Percentiles rank a stretch among this genome's conserved stretches.
These are phyloP conservation scores for Boletus subcaerulescens DNA, from an alignment of 768 basidiomycete genomes.

Conservation along the genomic window DNA sequence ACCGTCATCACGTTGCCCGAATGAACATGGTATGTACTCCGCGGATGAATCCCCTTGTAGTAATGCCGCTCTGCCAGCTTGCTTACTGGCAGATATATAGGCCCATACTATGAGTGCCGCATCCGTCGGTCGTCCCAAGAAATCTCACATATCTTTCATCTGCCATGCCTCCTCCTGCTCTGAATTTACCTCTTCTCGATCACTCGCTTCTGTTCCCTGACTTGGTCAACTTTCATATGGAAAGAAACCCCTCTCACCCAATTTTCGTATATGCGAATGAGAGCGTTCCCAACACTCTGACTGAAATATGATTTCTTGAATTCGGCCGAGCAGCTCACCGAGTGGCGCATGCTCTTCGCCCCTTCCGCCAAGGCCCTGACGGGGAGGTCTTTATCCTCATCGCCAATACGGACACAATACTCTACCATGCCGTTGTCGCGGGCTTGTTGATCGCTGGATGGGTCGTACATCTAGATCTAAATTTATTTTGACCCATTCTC, in stretches of 20 bases:
- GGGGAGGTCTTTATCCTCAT: conserved; percentile 23
- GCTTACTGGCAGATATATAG: conserved; percentile 13
- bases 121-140: not conserved
- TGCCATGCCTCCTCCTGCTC: not conserved
- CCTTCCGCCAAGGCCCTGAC: conserved; percentile 25
- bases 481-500: conserved; percentile 25
- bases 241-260: conserved; percentile 24
- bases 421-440: conserved; percentile 31
- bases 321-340: conserved; percentile 30
- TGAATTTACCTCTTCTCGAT: conserved; percentile 24
- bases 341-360: conserved; percentile 40
- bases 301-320: conserved; percentile 26
- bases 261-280: conserved; percentile 18
- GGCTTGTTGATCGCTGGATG: conserved; percentile 42
- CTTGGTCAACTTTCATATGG: conserved; percentile 24
- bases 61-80: not conserved
- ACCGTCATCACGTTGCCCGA: not conserved
- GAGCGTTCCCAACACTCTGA: conserved; percentile 4
- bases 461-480: conserved; percentile 25
- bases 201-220: conserved; percentile 23
- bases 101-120: not conserved
- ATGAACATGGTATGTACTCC: not conserved
- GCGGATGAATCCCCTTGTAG: not conserved
- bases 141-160: not conserved
- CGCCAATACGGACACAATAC: conserved; percentile 31